phyloP scores from a whole-genome alignment of 2,329 filamentous ascomycete species.

The Fusarium sp. region DNA sequence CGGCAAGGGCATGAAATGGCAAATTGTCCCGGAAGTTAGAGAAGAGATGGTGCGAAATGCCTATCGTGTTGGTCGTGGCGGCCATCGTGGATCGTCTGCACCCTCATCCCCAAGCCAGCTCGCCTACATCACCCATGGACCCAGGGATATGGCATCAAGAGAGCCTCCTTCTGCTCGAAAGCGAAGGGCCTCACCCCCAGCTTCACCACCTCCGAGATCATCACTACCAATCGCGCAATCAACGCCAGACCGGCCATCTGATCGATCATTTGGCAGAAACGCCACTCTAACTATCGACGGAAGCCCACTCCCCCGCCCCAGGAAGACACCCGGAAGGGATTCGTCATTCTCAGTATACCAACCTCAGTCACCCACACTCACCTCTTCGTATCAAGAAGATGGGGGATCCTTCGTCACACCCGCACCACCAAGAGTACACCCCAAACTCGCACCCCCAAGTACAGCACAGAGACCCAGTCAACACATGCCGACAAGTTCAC shows the following conservation, averaged over 20 bases:
- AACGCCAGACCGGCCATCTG: constrained; percentile 67
- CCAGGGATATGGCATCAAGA: constrained; percentile 65
- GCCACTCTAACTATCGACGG: constrained; percentile 64
- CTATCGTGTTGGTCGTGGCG: constrained; percentile 70
- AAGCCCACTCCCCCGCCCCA: constrained; percentile 70
- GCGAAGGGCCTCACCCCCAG: constrained; percentile 65
- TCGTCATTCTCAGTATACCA: constrained; percentile 63
- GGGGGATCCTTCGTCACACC: constrained; percentile 75
- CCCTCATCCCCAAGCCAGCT: constrained; percentile 75
- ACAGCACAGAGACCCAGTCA: constrained; percentile 85
- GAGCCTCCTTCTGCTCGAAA: constrained; percentile 67
- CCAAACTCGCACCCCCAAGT: constrained; percentile 81
- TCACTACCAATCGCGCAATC: constrained; percentile 64
- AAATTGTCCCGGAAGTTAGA: constrained; percentile 84
- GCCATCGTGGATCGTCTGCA: constrained; percentile 75
- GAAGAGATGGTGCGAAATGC: constrained; percentile 89
- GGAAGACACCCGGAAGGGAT: constrained; percentile 58
- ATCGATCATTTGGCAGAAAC: constrained; percentile 53
- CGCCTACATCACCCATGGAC: constrained; percentile 70
- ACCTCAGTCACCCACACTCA: constrained; percentile 70
- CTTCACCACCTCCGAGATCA: constrained; percentile 67
- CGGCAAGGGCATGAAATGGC: constrained; percentile 99
- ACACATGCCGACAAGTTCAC: constrained; percentile 87
- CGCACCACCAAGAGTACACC: constrained; percentile 78
- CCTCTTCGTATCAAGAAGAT: constrained; percentile 74